These are phyloP conservation scores for Leptodontidium sp. DNA, from an alignment of 2,329 filamentous ascomycete genomes.

Conservation along the genomic window DNA sequence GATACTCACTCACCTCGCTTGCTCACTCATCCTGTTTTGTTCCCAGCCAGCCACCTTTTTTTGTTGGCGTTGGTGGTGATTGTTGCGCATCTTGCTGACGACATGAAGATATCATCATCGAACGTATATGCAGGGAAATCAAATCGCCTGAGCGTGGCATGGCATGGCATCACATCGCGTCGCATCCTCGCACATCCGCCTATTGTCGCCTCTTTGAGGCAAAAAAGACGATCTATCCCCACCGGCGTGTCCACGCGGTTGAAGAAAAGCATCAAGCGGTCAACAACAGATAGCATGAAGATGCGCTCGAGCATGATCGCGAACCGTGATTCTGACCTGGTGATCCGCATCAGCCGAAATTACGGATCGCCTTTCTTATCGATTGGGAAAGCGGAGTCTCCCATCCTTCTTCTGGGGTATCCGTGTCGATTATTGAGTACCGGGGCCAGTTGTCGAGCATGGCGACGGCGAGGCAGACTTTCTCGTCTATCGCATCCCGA, in stretches of 20 bases:
- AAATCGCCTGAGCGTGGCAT: background rate
- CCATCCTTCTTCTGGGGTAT: constrained; percentile 29
- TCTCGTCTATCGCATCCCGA: constrained; percentile 15
- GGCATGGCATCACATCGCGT: background rate
- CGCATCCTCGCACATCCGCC: constrained; percentile 7
- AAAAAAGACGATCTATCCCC: constrained; percentile 10
- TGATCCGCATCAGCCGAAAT: constrained; percentile 26
- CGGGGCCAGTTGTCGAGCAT: background rate
- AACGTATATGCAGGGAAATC: constrained; percentile 19
- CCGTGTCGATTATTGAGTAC: constrained; percentile 17
- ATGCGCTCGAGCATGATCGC: constrained; percentile 25
- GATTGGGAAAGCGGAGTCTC: constrained; percentile 24
- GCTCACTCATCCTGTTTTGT: background rate
- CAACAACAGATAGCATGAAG: constrained; percentile 19
- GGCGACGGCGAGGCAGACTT: constrained; percentile 26
- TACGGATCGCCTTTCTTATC: constrained; percentile 25
- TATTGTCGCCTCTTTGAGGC: constrained; percentile 17
- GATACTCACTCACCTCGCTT: constrained; percentile 16
- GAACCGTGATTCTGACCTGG: constrained; percentile 18
- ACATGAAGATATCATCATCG: constrained; percentile 23
- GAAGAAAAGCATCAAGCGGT: constrained; percentile 25
- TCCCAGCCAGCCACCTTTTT: constrained; percentile 14
- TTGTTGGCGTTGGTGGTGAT: constrained; percentile 9
- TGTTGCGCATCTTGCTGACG: constrained; percentile 25
- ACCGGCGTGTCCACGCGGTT: background rate